Evolutionary conservation across 208 protist species (phyloP).

Genomic region (Plasmodiophora brassicae): DNA sequence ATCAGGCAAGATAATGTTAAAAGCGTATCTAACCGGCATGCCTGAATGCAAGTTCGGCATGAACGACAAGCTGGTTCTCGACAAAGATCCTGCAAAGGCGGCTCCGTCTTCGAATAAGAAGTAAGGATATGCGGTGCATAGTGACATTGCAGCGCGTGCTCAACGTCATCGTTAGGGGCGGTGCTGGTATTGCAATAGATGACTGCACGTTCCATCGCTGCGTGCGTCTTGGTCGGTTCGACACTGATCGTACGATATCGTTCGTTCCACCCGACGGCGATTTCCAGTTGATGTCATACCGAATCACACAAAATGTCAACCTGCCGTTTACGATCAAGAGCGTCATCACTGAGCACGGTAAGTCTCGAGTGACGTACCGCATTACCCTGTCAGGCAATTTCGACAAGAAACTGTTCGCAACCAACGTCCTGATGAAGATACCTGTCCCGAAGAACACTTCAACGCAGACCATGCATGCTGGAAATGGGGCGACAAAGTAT

Average conservation of each 20-base stretch:
- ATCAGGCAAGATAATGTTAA: slow-evolving; percentile 83
- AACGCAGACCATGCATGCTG: slow-evolving; percentile 30
- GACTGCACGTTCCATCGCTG: slow-evolving; percentile 95
- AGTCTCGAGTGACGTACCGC: slow-evolving; percentile 64
- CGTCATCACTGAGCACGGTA: slow-evolving; percentile 81
- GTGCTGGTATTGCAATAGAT: slow-evolving; percentile 69
- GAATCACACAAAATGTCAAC: slow-evolving; percentile 80
- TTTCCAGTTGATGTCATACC: slow-evolving; percentile 92
- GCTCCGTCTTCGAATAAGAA: neutral
- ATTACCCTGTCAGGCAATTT: slow-evolving; percentile 45
- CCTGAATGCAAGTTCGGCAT: slow-evolving; percentile 90
- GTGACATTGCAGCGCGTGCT: neutral
- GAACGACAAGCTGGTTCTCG: slow-evolving; percentile 53
- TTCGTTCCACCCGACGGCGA: slow-evolving; percentile 76
- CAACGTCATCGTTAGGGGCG: neutral
- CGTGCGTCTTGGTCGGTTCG: slow-evolving; percentile 89
- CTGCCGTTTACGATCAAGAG: slow-evolving; percentile 84
- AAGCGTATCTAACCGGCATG: slow-evolving; percentile 92
- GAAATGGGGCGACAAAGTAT: slow-evolving; percentile 36
- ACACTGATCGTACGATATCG: slow-evolving; percentile 67
- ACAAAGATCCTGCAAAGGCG: slow-evolving; percentile 19
- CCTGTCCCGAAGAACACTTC: slow-evolving; percentile 59
- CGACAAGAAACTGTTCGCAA: slow-evolving; percentile 51
- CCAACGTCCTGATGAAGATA: slow-evolving; percentile 57
- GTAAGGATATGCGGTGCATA: neutral